phyloP scores from a whole-genome alignment of 1,284 basidiomycete species.

The Rhodotorula sp. region DNA sequence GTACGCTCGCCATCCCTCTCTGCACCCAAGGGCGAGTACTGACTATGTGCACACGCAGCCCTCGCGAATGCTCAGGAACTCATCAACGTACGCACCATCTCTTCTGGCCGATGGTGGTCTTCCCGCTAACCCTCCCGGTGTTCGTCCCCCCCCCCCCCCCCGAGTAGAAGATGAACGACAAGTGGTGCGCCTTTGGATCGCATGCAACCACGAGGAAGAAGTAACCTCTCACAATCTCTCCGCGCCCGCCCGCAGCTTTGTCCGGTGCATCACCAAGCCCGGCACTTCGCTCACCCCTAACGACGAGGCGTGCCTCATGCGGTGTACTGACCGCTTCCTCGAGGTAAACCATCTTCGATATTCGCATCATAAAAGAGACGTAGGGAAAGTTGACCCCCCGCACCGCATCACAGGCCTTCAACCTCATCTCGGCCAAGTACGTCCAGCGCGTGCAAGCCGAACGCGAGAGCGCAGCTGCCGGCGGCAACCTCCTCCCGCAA shows the following conservation, averaged over 20 bases:
- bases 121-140: neutral
- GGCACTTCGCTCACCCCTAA: conserved; percentile 64
- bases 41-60: conserved; percentile 46
- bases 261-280: conserved; percentile 75
- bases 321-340: conserved; percentile 76
- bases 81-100: conserved; percentile 60
- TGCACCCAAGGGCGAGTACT: neutral
- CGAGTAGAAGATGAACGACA: conserved; percentile 44
- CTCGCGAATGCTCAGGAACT: conserved; percentile 75
- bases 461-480: conserved; percentile 18
- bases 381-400: neutral
- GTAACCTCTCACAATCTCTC: neutral
- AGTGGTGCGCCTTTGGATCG: conserved; percentile 30
- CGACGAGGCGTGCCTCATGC: conserved; percentile 72
- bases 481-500: conserved; percentile 11
- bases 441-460: conserved; percentile 34
- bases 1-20: neutral
- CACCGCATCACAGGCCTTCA: conserved; percentile 16
- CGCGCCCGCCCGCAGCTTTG: conserved; percentile 58
- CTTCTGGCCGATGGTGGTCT: neutral
- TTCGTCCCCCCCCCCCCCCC: neutral
- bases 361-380: neutral
- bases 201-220: no score
- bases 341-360: conserved; percentile 53
- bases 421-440: conserved; percentile 38